phyloP scores from a whole-genome alignment of 1,284 basidiomycete genomes.

The Trametes sp. region DNA sequence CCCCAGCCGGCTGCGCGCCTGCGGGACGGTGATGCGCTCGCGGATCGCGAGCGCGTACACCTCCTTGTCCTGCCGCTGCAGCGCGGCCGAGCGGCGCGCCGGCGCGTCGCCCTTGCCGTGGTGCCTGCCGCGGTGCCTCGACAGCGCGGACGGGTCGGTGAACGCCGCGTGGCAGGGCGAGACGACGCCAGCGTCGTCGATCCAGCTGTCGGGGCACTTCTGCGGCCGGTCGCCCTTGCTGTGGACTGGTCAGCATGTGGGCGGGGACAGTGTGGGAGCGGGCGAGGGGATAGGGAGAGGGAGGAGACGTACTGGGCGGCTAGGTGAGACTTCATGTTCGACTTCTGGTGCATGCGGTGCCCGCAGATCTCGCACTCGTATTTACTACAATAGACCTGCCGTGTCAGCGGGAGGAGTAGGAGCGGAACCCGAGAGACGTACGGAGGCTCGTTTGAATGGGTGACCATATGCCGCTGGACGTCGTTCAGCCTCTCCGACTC shows the following conservation, averaged over 20 bases:
- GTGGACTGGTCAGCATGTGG: neutral
- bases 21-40: neutral
- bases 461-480: neutral
- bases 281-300: no score
- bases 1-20: neutral
- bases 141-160: constrained; percentile 1
- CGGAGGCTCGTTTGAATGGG: neutral
- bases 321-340: neutral
- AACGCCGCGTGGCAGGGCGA: constrained; percentile 1
- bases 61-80: neutral
- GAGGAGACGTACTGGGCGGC: constrained; percentile 8
- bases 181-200: constrained; percentile 6
- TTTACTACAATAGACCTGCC: neutral
- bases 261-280: no score
- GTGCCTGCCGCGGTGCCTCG: constrained; percentile 15
- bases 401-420: neutral
- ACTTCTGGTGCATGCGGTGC: neutral
- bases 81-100: no score
- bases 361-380: neutral
- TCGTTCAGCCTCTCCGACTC: neutral
- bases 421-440: neutral
- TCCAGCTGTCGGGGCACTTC: neutral
- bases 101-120: neutral
- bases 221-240: neutral
- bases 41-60: neutral